Evolutionary conservation across 805 yeast species (phyloP).

Genomic region (Saturnispora quitensis): DNA sequence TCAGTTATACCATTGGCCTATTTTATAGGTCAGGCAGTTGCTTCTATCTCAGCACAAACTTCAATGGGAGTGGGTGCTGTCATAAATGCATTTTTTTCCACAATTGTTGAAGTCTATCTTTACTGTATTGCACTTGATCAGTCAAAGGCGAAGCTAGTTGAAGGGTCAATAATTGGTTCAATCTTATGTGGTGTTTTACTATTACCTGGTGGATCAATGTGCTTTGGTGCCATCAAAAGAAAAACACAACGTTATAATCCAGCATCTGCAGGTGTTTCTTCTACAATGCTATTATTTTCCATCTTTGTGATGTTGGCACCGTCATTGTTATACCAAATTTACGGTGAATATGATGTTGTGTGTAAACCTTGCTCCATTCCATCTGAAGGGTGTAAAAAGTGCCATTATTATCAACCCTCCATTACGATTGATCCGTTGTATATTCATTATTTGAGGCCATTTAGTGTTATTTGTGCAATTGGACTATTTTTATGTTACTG

Average conservation of each 20-base stretch:
- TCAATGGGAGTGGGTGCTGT: slow-evolving; percentile 99
- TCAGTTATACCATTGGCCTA: slow-evolving; percentile 92
- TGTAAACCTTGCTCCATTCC: slow-evolving; percentile 47
- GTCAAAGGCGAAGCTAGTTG: slow-evolving; percentile 80
- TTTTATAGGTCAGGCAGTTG: slow-evolving; percentile 98
- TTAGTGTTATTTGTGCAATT: slow-evolving; percentile 69
- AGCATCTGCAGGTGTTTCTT: slow-evolving; percentile 91
- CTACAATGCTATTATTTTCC: slow-evolving; percentile 90
- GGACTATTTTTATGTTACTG: slow-evolving; percentile 75
- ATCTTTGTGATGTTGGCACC: slow-evolving; percentile 89
- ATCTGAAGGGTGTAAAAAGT: slow-evolving; percentile 45
- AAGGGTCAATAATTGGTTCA: slow-evolving; percentile 93
- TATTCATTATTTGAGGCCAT: slow-evolving; percentile 64
- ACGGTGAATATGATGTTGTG: slow-evolving; percentile 72
- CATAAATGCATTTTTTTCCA: slow-evolving; percentile 93
- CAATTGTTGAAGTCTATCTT: slow-evolving; percentile 85
- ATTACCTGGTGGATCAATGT: slow-evolving; percentile 93
- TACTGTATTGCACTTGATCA: slow-evolving; percentile 88
- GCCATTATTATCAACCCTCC: slow-evolving; percentile 73
- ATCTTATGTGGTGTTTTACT: slow-evolving; percentile 85
- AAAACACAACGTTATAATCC: slow-evolving; percentile 96
- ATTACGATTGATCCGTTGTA: slow-evolving; percentile 63
- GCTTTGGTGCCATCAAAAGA: slow-evolving; percentile 88
- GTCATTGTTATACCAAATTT: slow-evolving; percentile 78
- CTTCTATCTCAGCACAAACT: slow-evolving; percentile 95